phyloP scores from a whole-genome alignment of 2,329 filamentous ascomycete species.

The Pseudogymnoascus sp. region DNA sequence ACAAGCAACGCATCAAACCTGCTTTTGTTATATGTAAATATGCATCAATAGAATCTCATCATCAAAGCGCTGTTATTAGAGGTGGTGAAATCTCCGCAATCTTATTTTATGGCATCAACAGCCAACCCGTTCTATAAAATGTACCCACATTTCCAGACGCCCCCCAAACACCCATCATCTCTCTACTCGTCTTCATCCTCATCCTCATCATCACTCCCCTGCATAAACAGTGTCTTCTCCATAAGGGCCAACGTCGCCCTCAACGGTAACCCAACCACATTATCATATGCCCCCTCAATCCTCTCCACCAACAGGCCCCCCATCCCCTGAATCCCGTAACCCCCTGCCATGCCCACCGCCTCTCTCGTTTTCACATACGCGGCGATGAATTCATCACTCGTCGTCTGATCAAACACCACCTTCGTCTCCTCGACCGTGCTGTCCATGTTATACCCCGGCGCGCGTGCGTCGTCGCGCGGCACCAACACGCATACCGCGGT shows the following conservation, averaged over 20 bases:
- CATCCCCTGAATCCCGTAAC: conserved; percentile 87
- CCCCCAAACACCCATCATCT: neutral
- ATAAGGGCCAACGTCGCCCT: conserved; percentile 70
- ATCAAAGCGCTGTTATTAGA: neutral
- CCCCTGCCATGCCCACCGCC: conserved; percentile 91
- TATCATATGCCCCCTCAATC: conserved; percentile 85
- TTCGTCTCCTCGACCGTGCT: conserved; percentile 80
- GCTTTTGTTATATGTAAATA: neutral
- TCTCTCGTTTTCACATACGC: conserved; percentile 74
- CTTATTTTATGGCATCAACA: neutral
- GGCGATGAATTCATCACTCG: conserved; percentile 75
- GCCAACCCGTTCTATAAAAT: neutral
- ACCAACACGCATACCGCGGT: conserved; percentile 80
- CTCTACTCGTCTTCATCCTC: conserved; percentile 27
- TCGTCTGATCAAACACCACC: conserved; percentile 71
- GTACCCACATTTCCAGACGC: neutral
- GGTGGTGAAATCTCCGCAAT: neutral
- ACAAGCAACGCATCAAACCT: neutral
- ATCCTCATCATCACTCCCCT: conserved; percentile 49
- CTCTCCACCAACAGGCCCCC: conserved; percentile 80
- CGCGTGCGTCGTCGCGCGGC: conserved; percentile 67
- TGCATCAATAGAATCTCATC: neutral
- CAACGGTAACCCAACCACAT: conserved; percentile 85
- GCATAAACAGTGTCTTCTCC: conserved; percentile 75
- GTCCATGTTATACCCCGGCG: conserved; percentile 79